Base-by-base conservation (phyloP, 345 rosid species). In the Euphorbia lathyris region DNA sequence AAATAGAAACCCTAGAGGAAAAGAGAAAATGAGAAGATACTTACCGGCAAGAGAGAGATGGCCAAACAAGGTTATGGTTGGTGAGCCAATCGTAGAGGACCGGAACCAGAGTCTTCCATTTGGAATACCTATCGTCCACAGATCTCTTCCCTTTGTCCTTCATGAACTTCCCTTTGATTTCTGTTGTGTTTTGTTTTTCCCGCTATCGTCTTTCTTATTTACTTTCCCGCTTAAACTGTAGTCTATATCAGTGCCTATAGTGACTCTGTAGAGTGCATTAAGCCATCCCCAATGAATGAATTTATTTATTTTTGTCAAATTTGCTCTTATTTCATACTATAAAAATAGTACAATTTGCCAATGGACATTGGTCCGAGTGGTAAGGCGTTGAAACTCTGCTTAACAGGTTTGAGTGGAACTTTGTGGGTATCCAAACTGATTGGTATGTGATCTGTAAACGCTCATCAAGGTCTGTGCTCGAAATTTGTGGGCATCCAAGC, bases 21-120 rank as follows among this genome's bases (percentile, higher is more conserved):
- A 1, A 52, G 50, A 30, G 17, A 61, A 6, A 34, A 50, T 42
- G 25, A 48, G 30, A 19, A 16, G 68, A 13, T 53, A 25, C 25
- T 3, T 5, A 84, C 88, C 91, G 79, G 79, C 89, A 86, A 64
- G 91, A 87, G 30, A 71, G 86, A 38, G 84, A 83, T 8, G 84
- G 86, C 84, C 86, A 83, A 66, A 78, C 69, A 67, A 80, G 86
- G 66, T 80, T 76, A 75, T 83, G 84, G 19, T 78, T 78, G 52
- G 80, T 79, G 26, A 80, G 73, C 81, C 83, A 80, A 47, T 83
- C 86, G 74, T 83, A 83, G 58, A 83, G 84, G 32, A 80, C 80
- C 10, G 86, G 86, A 7, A 83, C 77, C 61, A 80, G 61, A 14
- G 82, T 38, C 73, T 83, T 83, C 86, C 86, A 83, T 50, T 80